Evolutionary conservation across 257 asterid genomes (phyloP).

Genomic region (Lithospermum erythrorhizon): DNA sequence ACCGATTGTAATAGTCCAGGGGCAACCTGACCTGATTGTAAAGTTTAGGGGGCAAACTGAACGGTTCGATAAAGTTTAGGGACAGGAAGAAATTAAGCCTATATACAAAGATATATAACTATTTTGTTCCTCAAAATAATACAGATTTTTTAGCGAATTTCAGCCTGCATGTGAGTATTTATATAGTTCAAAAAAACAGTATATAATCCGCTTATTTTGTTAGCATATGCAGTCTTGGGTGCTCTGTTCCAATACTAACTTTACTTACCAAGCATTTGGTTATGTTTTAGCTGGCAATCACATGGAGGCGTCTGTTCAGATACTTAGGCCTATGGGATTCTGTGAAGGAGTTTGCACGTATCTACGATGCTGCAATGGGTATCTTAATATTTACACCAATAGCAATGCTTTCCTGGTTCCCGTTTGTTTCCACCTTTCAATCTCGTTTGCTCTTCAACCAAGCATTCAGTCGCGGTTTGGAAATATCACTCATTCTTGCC

Average conservation of each 20-base stretch:
- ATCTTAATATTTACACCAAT: slow-evolving; percentile 79
- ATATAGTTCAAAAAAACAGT: neutral
- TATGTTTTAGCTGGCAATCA: slow-evolving; percentile 54
- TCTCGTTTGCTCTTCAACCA: slow-evolving; percentile 97
- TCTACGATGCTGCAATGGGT: slow-evolving; percentile 99
- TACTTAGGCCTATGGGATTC: slow-evolving; percentile 94
- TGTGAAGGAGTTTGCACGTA: slow-evolving; percentile 86
- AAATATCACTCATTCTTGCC: slow-evolving; percentile 93
- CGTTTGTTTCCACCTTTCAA: slow-evolving; percentile 94
- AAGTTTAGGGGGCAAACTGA: no score
- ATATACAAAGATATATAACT: no score
- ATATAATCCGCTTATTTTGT: neutral
- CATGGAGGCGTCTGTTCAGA: slow-evolving; percentile 75
- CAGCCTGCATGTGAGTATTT: neutral
- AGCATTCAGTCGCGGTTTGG: slow-evolving; percentile 98
- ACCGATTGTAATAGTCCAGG: no score
- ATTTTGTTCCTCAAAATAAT: neutral
- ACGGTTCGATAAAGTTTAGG: no score
- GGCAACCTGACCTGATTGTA: no score
- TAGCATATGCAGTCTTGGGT: neutral
- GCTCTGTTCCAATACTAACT: neutral
- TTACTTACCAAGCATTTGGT: neutral
- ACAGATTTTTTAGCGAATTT: no score
- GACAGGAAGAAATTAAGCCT: no score
- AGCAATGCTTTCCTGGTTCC: slow-evolving; percentile 91